phyloP scores from a whole-genome alignment of 2,329 filamentous ascomycete species.

The Fusarium clavum region DNA sequence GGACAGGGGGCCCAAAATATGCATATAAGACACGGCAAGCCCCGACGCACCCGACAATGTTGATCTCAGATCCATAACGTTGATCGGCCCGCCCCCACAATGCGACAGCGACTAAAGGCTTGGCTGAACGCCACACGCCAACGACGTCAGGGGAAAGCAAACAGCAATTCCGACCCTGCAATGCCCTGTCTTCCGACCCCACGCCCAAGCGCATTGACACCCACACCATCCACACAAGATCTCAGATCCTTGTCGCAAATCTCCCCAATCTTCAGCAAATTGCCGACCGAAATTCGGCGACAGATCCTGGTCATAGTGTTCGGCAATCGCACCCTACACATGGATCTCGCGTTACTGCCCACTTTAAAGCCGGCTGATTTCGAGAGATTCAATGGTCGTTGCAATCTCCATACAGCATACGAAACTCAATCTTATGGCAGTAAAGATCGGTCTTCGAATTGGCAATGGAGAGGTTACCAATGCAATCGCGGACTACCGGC shows the following conservation, averaged over 20 bases:
- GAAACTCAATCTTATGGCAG: rapidly evolving
- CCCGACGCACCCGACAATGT: rapidly evolving
- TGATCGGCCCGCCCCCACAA: not conserved
- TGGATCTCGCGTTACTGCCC: not conserved
- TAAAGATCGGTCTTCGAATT: not conserved
- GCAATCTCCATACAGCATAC: not conserved
- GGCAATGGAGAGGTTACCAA: not conserved
- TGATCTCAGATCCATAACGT: rapidly evolving
- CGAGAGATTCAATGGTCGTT: rapidly evolving
- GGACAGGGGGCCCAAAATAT: no score
- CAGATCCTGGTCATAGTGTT: not conserved
- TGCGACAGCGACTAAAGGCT: not conserved
- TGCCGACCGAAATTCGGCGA: not conserved
- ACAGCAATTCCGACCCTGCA: not conserved
- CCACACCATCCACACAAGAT: not conserved
- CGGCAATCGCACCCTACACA: not conserved
- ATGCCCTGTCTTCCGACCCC: not conserved
- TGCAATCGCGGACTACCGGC: not conserved
- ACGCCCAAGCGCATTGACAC: not conserved
- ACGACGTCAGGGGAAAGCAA: no score
- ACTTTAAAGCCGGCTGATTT: rapidly evolving
- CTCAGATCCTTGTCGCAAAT: not conserved
- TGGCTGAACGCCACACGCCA: not conserved
- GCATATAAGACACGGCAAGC: not conserved
- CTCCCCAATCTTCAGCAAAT: not conserved